Evolutionary conservation across 1,139 yeast species (phyloP), one percentile per base, ranked within the genome.

Genomic region (Torulaspora pretoriensis): DNA sequence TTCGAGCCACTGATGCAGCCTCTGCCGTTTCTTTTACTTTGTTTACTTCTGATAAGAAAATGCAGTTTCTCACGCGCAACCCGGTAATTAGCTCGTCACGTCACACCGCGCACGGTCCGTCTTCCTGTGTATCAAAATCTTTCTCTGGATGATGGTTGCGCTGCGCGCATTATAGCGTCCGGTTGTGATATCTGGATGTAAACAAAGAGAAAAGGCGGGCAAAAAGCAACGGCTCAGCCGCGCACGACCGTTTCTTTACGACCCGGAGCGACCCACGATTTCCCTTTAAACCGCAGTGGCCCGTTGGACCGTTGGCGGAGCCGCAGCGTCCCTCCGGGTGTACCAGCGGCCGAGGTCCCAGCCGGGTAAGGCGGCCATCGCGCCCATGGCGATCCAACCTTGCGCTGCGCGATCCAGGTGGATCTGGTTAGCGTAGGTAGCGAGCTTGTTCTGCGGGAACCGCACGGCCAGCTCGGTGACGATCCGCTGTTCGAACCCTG

Each of bases 401-500:
- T 60, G 63, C 8, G 60, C 51, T 40, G 51, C 50, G 35, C 65
- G 55, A 40, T 62, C 64, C 37, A 58, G 39, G 42, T 51, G 46
- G 39, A 55, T 51, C 30, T 59, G 65, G 44, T 56, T 60, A 2
- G 65, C 63, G 48, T 57, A 61, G 3, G 65, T 58, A 10, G 59
- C 56, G 17, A 62, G 48, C 43, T 61, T 61, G 47, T 61, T 58
- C 41, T 60, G 64, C 36, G 65, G 67, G 52, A 59, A 62, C 29
- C 56, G 53, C 25, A 53, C 51, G 19, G 64, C 56, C 35, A 63
- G 49, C 35, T 83, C 90, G 53, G 77, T 77, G 32, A 80, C 67
- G 8, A 84, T 67, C 57, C 86, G 74, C 51, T 77, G 81, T 39
- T 78, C 78, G 47, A 83, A 68, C 3, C 86, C 87, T 17, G 76